Evolutionary conservation across 176 grass and related monocot species (phyloP).

Genomic region (Rhynchospora tenuis): DNA sequence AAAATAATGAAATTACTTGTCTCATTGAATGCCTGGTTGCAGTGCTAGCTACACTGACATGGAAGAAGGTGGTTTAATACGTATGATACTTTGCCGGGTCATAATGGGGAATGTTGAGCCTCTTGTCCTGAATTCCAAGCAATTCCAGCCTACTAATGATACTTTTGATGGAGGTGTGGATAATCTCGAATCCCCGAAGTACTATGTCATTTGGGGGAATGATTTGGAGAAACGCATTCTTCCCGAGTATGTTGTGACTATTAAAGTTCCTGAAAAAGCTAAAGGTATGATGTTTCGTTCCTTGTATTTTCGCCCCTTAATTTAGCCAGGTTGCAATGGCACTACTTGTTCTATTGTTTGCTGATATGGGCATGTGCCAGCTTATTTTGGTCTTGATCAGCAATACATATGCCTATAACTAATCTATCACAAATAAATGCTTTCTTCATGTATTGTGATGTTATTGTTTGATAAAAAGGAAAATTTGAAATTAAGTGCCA

Average conservation of each 20-base stretch:
- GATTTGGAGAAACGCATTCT: constrained; percentile 52
- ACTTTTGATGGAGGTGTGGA: constrained; percentile 67
- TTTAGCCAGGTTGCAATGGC: background rate
- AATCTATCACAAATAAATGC: background rate
- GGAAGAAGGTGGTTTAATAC: constrained; percentile 56
- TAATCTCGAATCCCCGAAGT: constrained; percentile 65
- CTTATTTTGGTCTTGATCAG: background rate
- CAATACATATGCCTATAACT: background rate
- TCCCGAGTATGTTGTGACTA: constrained; percentile 67
- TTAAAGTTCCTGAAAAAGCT: constrained; percentile 40
- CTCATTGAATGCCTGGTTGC: constrained; percentile 8
- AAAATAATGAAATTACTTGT: background rate
- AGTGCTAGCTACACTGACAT: constrained; percentile 54
- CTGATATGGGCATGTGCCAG: background rate
- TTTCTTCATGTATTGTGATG: background rate
- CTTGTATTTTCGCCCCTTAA: background rate
- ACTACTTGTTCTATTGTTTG: background rate
- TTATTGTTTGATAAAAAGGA: background rate
- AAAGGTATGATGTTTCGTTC: constrained; percentile 38
- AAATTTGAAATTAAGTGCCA: constrained; percentile 1
- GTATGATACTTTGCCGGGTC: constrained; percentile 69
- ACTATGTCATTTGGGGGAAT: constrained; percentile 65
- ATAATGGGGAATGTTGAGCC: constrained; percentile 83
- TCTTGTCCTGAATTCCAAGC: constrained; percentile 53
- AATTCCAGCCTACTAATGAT: constrained; percentile 52